Evolutionary conservation across 306 rosid genomes (phyloP), one percentile per base, ranked within the genome.

Genomic region (Rubus idaeus): DNA sequence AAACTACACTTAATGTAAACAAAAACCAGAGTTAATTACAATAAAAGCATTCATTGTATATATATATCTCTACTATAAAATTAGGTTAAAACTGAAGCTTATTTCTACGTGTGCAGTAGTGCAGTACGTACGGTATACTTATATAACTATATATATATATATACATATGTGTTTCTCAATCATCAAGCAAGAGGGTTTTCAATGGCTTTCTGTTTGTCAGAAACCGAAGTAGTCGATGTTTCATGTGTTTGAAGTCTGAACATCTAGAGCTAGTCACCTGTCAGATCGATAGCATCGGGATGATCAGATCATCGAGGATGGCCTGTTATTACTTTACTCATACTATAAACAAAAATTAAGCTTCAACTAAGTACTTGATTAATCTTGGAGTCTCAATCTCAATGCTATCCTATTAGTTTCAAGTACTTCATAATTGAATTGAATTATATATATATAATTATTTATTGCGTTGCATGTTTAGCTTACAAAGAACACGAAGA

Each of bases 1-100:
- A 89, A 87, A 89, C 98, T 86, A 88, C 98, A 92, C 37, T 14
- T 62, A 44, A 73, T 46, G 75, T 80, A 77, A 71, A 46, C 70
- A 45, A 66, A 64, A 64, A 66, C 8, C 20, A 51, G 41, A 40
- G 49, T 26, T 66, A 21, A 55, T 44, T 35, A 55, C 61, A 45
- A 44, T 35, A n/a, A 30, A 68, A 68, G 56, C 73, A 9, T 65
- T 65, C 5, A 42, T 42, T 42, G 8, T 42, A 4, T 2, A 8
- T 2, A 8, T 42, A 42, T 42, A 42, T 42, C 5, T 42, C 5
- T 42, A 42, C 35, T 30, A 30, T 30, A 44, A 20, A 41, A 40
- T 72, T 71, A 74, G 51, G 40, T 46, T 58, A 21, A 61, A 14
- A 57, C 30, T 82, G 88, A 86, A 84, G 82, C 76, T 84, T 81